These are phyloP conservation scores for Mucor racemosus DNA, from an alignment of 371 early-diverging fungal species.

Conservation along the genomic window DNA sequence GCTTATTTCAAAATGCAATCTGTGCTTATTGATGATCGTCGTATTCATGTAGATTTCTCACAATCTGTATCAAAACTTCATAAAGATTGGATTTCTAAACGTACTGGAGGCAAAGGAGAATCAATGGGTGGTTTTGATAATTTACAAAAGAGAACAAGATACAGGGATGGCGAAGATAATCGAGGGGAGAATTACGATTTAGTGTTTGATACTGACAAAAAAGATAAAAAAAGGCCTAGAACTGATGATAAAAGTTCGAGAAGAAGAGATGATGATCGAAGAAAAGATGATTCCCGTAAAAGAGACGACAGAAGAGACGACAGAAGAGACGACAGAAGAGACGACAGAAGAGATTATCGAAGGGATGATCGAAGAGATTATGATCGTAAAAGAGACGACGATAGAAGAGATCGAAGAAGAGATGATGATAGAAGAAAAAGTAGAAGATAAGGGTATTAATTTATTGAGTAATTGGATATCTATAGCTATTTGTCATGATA, in stretches of 20 bases:
- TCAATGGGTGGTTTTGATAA: conserved; percentile 59
- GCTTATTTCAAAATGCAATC: conserved; percentile 92
- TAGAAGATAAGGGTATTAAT: background rate
- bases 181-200: conserved; percentile 43
- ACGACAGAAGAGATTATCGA: conserved; percentile 24
- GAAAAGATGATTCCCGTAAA: conserved; percentile 16
- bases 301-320: conserved; percentile 25
- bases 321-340: conserved; percentile 18
- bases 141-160: conserved; percentile 52
- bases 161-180: conserved; percentile 39
- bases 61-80: conserved; percentile 93
- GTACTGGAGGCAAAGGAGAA: conserved; percentile 45
- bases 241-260: conserved; percentile 28
- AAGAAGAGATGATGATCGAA: conserved; percentile 41
- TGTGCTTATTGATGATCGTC: conserved; percentile 94
- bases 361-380: conserved; percentile 10
- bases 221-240: conserved; percentile 26
- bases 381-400: conserved; percentile 18
- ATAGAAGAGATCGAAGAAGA: conserved; percentile 23
- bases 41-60: conserved; percentile 98
- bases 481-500: conserved; percentile 8
- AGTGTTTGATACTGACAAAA: conserved; percentile 46
- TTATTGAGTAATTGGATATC: conserved; percentile 17
- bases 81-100: conserved; percentile 68
- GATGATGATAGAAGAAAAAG: conserved; percentile 12